phyloP scores from a whole-genome alignment of 768 basidiomycete genomes.

The Mrakia gelida region DNA sequence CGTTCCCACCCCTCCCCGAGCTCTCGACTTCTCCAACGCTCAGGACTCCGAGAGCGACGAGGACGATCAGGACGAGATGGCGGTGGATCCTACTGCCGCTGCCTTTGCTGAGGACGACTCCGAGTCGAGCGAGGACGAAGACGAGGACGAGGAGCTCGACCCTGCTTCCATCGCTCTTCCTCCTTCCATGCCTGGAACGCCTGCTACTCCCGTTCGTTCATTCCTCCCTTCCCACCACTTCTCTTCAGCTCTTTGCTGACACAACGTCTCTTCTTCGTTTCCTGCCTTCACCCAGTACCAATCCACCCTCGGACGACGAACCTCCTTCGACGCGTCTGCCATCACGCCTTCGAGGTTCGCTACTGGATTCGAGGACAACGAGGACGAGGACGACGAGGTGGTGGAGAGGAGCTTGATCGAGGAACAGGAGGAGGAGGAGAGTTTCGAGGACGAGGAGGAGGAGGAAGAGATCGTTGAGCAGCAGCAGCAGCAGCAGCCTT shows the following conservation, averaged over 20 bases:
- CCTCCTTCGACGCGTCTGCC: not conserved
- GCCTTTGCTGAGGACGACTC: not conserved
- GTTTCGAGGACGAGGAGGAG: not conserved
- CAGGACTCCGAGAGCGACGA: slow-evolving; percentile 10
- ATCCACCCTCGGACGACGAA: not conserved
- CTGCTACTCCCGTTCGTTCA: not conserved
- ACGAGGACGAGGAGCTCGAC: slow-evolving; percentile 6
- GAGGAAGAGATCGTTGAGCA: not conserved
- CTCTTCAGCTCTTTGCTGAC: not conserved
- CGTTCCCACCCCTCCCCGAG: not conserved
- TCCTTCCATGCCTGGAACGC: slow-evolving; percentile 5
- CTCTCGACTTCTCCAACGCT: slow-evolving; percentile 2
- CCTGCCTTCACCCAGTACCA: not conserved
- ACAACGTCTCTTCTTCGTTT: not conserved
- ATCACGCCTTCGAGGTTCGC: not conserved
- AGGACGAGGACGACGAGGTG: not conserved
- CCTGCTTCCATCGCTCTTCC: slow-evolving; percentile 12
- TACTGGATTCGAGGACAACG: not conserved
- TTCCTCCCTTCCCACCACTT: not conserved
- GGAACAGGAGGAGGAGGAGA: slow-evolving; percentile 13
- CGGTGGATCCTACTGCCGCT: not conserved
- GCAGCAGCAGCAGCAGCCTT: not conserved
- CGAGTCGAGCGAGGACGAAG: slow-evolving; percentile 3
- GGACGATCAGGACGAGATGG: not conserved
- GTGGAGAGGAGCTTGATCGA: slow-evolving; percentile 18